Base-by-base conservation (phyloP, 2,329 filamentous ascomycete genomes). In the Cytospora schulzeri region DNA sequence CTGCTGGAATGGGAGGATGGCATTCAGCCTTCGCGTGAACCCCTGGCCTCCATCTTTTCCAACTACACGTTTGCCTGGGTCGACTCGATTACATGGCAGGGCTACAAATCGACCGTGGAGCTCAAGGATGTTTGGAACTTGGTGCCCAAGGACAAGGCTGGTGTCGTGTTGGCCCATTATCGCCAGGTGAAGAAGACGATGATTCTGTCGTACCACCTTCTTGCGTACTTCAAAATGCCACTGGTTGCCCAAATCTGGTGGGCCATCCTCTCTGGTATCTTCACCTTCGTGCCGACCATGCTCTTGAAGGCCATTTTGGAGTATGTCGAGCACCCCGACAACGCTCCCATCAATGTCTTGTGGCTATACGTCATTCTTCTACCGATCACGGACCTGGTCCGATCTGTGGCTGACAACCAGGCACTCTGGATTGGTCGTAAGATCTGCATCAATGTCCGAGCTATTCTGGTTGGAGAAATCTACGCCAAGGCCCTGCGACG, bases 351-450 rank as follows among this genome's bases (percentile, higher is more conserved):
- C 57, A 98, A 95, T 74, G 93, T 97, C 22, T 88, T 96, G 26
- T 99, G 95, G 95, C 87, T 99, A 58, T 97, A 94, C 71, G 95
- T 98, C 55, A 92, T 96, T 55, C 83, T 97, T 2, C 85, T 99
- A 9, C 94, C 96, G 50, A 82, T 93, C 50, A 90, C 93, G 9
- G 93, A 95, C 65, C 83, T 91, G 50, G 79, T 95, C 28, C 91
- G 93, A 65, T 95, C 94, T 6, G 82, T 96, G 26, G 88, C 88
- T 35, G 92, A 95, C 76, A 91, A 91, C 24, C 91, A 95, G 75
- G 91, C 92, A 11, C 83, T 99, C 0, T 99, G 92, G 91, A 90
- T 96, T 65, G 95, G 95, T 19, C 90, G 95, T 63, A 97, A 93
- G 76, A 91, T 98, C 67, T 97, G 93, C 77, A 94, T 99, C 71